Base-by-base conservation (phyloP, 805 yeast genomes). In the Wickerhamiella slavikovae region DNA sequence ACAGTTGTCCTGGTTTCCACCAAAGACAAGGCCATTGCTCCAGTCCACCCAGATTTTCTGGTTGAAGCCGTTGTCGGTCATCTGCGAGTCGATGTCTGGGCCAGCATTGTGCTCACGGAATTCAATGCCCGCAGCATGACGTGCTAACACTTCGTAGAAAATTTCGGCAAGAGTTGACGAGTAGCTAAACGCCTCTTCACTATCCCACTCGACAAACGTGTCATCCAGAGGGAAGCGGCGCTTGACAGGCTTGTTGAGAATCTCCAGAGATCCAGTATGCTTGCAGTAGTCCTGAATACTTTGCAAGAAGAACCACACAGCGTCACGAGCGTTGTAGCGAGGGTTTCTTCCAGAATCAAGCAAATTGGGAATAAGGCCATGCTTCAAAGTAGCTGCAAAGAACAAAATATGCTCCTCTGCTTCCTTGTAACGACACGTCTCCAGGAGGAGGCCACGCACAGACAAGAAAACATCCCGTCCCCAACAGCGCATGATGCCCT, bases 41-140 rank as follows among this genome's bases (percentile, higher is more conserved):
- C 95, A 85, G 48, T 85, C 95, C 26, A 83, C 80, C 34, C 54
- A 43, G 2, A 83, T 64, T 38, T 67, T 64, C 26, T 85, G 83
- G 48, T 85, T 75, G 58, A 85, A 85, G 0, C 98, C 98, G 44
- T 76, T 79, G 47, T 73, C 82, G 30, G 57, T 70, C 96, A 85
- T 85, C 45, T 85, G 95, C 21, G 80, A 68, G 48, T 85, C 98
- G 31, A 85, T 61, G 28, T 63, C 64, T 1, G 75, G 66, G 0
- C 96, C 98, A 2, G 96, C 96, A 51, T 89, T 83, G 13, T 94
- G 94, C 49, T 85, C 98, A 27, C 96, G 63, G 50, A 71, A 85
- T 39, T 68, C 62, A 37, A 83, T 75, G 4, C 95, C 94, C 31
- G 55, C 60, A 1, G 96, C 96, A 48, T 85, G 98, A 27, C 95